These are phyloP conservation scores for Brassica balearica DNA, from an alignment of 441 rosid species.

Conservation along the genomic window DNA sequence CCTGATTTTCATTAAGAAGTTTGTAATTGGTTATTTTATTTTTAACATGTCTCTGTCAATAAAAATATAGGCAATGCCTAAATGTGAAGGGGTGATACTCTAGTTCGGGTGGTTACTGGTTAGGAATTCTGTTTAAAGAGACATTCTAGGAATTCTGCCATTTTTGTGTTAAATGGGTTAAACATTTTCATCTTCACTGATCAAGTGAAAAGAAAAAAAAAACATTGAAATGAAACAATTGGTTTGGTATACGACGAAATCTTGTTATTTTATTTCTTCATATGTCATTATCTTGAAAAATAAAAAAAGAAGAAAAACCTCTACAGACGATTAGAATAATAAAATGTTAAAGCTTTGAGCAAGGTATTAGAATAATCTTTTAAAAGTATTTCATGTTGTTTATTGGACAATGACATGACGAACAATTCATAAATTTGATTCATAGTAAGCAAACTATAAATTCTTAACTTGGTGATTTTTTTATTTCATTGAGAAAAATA, in stretches of 20 bases:
- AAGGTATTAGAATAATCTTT: conserved; percentile 41
- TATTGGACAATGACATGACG: conserved; percentile 20
- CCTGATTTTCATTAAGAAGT: background rate
- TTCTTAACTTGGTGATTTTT: background rate
- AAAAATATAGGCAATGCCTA: background rate
- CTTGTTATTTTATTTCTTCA: background rate
- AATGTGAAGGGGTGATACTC: background rate
- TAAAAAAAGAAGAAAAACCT: background rate
- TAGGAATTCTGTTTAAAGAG: too few species aligned
- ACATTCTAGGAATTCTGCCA: too few species aligned
- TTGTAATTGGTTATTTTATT: background rate
- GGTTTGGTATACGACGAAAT: background rate
- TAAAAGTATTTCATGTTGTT: conserved; percentile 8
- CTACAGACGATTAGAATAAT: conserved; percentile 25
- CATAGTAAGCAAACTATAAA: background rate
- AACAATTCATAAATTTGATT: conserved; percentile 7
- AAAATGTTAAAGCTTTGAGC: conserved; percentile 29
- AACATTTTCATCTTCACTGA: too few species aligned
- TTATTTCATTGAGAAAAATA: background rate
- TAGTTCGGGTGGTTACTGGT: background rate
- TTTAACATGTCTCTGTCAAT: background rate
- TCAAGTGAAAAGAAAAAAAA: too few species aligned
- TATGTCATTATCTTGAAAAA: background rate
- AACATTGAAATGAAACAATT: background rate
- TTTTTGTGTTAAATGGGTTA: too few species aligned